A percentile compares a stretch with the other conserved stretches of the same genome.
Conservation (phyloP, 176 grass and related monocot species). For the Oropetium thomaeum region DNA sequence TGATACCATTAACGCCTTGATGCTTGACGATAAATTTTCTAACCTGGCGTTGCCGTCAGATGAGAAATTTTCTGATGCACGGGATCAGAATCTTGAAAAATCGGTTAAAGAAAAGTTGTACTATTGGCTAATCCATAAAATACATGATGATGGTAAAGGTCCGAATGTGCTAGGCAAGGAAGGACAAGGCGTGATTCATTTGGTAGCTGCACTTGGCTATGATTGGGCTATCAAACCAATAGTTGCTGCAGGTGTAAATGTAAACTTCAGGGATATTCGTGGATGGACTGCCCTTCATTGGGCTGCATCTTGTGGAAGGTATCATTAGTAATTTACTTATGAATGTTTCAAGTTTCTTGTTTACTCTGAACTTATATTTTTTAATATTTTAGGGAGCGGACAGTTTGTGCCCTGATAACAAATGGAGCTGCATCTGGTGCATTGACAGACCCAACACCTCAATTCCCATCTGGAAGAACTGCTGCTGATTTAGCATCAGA, state of each 20-base stretch:
- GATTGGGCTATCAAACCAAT: slow-evolving; percentile 96
- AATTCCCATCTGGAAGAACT: slow-evolving; percentile 82
- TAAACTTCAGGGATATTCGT: slow-evolving; percentile 93
- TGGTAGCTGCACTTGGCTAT: slow-evolving; percentile 88
- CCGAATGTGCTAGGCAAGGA: slow-evolving; percentile 86
- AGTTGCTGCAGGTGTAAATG: slow-evolving; percentile 74
- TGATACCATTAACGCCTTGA: slow-evolving; percentile 70
- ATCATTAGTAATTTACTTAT: slow-evolving; percentile 7
- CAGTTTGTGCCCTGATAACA: slow-evolving; percentile 67
- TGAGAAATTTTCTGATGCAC: slow-evolving; percentile 41
- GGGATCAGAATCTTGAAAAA: slow-evolving; percentile 69
- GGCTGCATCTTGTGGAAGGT: slow-evolving; percentile 95
- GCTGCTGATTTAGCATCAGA: slow-evolving; percentile 95
- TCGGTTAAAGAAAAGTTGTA: slow-evolving; percentile 78
- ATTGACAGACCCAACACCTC: slow-evolving; percentile 86
- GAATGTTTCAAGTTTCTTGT: not conserved
- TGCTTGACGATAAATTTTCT: slow-evolving; percentile 70
- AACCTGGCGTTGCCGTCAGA: slow-evolving; percentile 23
- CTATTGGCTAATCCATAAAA: slow-evolving; percentile 84
- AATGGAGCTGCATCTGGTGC: slow-evolving; percentile 70
- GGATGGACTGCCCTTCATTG: slow-evolving; percentile 99
- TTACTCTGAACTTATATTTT: not conserved
- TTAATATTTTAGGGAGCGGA: slow-evolving; percentile 63
- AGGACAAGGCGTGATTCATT: slow-evolving; percentile 94
- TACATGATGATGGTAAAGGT: slow-evolving; percentile 83